phyloP scores from a whole-genome alignment of 208 protist species.

The Leishmania tarentolae region DNA sequence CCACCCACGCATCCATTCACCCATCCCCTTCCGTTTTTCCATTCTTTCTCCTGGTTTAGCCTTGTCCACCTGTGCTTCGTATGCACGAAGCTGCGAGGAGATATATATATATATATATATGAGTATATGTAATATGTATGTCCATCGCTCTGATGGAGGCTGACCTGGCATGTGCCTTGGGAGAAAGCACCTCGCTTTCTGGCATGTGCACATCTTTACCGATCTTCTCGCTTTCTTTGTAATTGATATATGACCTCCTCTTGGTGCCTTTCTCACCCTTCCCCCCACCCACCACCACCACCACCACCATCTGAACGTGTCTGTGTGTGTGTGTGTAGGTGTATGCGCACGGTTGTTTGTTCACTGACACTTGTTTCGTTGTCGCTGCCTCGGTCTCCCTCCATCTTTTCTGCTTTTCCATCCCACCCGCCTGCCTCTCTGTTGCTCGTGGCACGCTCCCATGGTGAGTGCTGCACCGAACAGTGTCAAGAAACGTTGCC shows the following conservation, averaged over 20 bases:
- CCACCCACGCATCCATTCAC: too few relatives aligned
- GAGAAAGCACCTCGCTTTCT: not conserved
- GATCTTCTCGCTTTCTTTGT: not conserved
- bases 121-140: not conserved
- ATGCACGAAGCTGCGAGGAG: not conserved
- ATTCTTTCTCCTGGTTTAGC: not conserved
- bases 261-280: not conserved
- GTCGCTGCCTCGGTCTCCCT: too few relatives aligned
- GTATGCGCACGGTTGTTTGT: too few relatives aligned
- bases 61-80: not conserved
- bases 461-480: too few relatives aligned
- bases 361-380: too few relatives aligned
- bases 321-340: too few relatives aligned
- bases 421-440: too few relatives aligned
- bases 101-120: not conserved
- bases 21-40: not conserved
- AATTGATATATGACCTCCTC: too few relatives aligned
- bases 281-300: not conserved
- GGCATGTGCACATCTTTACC: not conserved
- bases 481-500: too few relatives aligned
- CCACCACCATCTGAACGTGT: too few relatives aligned
- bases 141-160: not conserved
- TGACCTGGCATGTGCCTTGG: not conserved
- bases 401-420: too few relatives aligned
- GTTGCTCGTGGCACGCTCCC: too few relatives aligned